These are phyloP conservation scores for Phaffia rhodozyma DNA, from an alignment of 1,284 basidiomycete species.

Conservation along the genomic window DNA sequence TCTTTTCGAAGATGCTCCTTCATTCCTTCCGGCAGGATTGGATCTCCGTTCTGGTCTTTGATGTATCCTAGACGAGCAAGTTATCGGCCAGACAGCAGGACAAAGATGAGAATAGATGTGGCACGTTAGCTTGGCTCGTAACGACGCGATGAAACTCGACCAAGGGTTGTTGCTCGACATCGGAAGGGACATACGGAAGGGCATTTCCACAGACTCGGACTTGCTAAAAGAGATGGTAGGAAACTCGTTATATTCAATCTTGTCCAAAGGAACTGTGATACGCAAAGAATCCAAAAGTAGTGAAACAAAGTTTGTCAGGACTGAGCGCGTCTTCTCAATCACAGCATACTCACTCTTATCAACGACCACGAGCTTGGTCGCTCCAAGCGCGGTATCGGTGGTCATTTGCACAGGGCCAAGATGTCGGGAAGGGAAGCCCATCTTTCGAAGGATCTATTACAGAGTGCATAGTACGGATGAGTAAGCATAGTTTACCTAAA, in stretches of 20 bases:
- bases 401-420: conserved; percentile 89
- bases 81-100: conserved; percentile 33
- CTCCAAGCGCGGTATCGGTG: conserved; percentile 89
- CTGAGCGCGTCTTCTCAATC: background rate
- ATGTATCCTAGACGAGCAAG: conserved; percentile 43
- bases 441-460: conserved; percentile 41
- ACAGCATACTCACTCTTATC: conserved; percentile 49
- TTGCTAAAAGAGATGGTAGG: conserved; percentile 76
- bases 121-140: background rate
- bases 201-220: conserved; percentile 85
- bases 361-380: conserved; percentile 75
- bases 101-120: background rate
- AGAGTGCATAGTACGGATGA: too few relatives aligned
- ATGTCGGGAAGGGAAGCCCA: conserved; percentile 76
- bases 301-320: background rate
- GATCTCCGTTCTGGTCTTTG: conserved; percentile 37
- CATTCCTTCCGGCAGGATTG: conserved; percentile 82
- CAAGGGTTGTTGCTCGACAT: background rate
- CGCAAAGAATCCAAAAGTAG: background rate
- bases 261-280: conserved; percentile 46
- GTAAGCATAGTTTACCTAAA: too few relatives aligned
- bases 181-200: conserved; percentile 54
- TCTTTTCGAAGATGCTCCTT: conserved; percentile 67
- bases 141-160: background rate
- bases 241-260: conserved; percentile 69